phyloP scores from a whole-genome alignment of 768 basidiomycete genomes.

The Butyriboletus loyo region DNA sequence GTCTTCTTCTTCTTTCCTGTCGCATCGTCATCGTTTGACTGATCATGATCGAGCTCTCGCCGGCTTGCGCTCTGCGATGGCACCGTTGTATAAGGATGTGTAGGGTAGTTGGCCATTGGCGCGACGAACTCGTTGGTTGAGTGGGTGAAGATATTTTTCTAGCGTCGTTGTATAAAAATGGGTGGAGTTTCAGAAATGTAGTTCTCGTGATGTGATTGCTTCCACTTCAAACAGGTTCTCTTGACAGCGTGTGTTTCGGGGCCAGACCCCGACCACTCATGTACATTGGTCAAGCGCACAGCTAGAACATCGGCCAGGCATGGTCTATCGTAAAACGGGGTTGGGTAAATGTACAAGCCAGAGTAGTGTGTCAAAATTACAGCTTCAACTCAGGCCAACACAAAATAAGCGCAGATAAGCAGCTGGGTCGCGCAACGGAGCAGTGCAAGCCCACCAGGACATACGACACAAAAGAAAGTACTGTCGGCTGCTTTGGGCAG shows the following conservation, averaged over 20 bases:
- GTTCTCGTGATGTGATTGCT: constrained; percentile 20
- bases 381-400: not conserved
- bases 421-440: not conserved
- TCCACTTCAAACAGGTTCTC: constrained; percentile 14
- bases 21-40: constrained; percentile 31
- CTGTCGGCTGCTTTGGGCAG: not conserved
- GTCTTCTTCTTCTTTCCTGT: constrained; percentile 40
- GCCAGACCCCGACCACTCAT: constrained; percentile 26
- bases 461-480: not conserved
- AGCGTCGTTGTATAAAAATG: constrained; percentile 22
- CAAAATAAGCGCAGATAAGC: not conserved
- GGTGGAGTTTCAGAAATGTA: constrained; percentile 21
- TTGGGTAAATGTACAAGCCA: constrained; percentile 12
- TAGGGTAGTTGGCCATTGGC: constrained; percentile 28
- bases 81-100: constrained; percentile 27
- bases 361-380: constrained; percentile 3
- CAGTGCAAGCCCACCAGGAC: not conserved
- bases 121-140: constrained; percentile 3
- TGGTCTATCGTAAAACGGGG: not conserved
- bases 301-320: constrained; percentile 1
- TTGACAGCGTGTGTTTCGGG: constrained; percentile 18
- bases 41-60: constrained; percentile 26
- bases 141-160: constrained; percentile 12
- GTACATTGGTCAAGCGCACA: not conserved
- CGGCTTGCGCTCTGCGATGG: constrained; percentile 13